A percentile compares a stretch with the other conserved stretches of the same genome.
Conservation (phyloP, 805 yeast species). For the Ogataea zsoltii region DNA sequence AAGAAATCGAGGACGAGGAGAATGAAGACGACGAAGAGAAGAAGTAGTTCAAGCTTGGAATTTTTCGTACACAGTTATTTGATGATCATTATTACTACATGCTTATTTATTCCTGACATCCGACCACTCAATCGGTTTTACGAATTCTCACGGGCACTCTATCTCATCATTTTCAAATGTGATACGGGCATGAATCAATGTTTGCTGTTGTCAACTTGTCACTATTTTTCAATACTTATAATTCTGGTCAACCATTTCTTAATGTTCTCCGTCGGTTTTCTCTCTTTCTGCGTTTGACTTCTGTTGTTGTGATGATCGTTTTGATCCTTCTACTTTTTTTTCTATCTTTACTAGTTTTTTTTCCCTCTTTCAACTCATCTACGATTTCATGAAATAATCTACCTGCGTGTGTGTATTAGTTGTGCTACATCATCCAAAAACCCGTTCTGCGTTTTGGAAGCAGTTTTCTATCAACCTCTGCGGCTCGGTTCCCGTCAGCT, state of each 20-base stretch:
- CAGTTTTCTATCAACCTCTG: slow-evolving; percentile 48
- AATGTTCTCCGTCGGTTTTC: slow-evolving; percentile 1
- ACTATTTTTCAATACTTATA: slow-evolving; percentile 6
- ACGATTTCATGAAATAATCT: slow-evolving; percentile 4
- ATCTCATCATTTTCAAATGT: background rate
- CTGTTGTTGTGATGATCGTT: background rate
- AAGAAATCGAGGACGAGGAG: slow-evolving; percentile 28
- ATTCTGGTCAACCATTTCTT: slow-evolving; percentile 8
- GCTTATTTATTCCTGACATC: background rate
- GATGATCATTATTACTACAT: slow-evolving; percentile 6
- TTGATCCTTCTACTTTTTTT: background rate
- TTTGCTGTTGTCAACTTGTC: slow-evolving; percentile 1
- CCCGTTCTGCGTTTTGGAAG: slow-evolving; percentile 49
- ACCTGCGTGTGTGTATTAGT: slow-evolving; percentile 10
- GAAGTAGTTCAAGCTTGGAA: background rate
- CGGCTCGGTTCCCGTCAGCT: slow-evolving; percentile 44
- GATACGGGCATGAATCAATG: slow-evolving; percentile 1
- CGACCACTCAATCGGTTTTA: background rate
- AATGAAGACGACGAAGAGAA: slow-evolving; percentile 17
- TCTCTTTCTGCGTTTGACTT: background rate
- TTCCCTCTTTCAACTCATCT: background rate
- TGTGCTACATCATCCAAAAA: slow-evolving; percentile 38
- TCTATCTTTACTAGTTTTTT: background rate
- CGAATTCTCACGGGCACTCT: background rate
- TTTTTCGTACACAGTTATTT: slow-evolving; percentile 9